Base-by-base conservation (phyloP, 2,329 filamentous ascomycete species). In the Lomentospora prolificans region DNA sequence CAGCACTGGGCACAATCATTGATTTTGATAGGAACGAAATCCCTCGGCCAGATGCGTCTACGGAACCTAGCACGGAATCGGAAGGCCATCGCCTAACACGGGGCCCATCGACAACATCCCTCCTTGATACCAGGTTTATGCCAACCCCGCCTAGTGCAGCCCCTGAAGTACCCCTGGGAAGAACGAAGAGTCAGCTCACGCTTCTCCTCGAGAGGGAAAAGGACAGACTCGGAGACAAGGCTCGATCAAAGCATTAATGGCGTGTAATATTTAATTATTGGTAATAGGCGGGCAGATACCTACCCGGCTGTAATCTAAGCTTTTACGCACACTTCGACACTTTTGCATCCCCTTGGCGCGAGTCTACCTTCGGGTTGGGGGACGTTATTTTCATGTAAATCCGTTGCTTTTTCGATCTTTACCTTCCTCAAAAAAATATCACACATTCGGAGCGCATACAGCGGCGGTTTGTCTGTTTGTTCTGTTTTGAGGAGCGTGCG, bases 161-260 rank as follows among this genome's bases (percentile, higher is more conserved):
- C 12, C 67, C 74, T 25, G 67, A 67, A 12, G 70, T 79, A 6
- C 77, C 76, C 3, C 68, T 84, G 51, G 79, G 72, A n/a, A 72
- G 79, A 57, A 78, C 80, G n/a, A 81, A 77, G 65, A 84, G 80
- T 61, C 80, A 84, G 63, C 69, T 85, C 27, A 78, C 76, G 8
- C 67, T 84, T 3, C 69, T 85, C 1, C 69, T 84, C 19, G 78
- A 82, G 60, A 74, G 76, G 33, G 78, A 79, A 59, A 78, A 74
- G 61, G 67, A 41, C 17, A 54, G 53, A 30, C 57, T 54, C 36
- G 24, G 50, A 28, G 51, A 25, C 19, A 44, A 27, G 44, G 5
- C 44, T 4, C 44, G 44, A 8, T 48, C 44, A 10, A 48, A 48
- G 44, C 44, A 48, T 25, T 48, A 48, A 48, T 48, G 22, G 4